Evolutionary conservation across 2,329 filamentous ascomycete genomes (phyloP).

Genomic region (Sphaerulina populicola): DNA sequence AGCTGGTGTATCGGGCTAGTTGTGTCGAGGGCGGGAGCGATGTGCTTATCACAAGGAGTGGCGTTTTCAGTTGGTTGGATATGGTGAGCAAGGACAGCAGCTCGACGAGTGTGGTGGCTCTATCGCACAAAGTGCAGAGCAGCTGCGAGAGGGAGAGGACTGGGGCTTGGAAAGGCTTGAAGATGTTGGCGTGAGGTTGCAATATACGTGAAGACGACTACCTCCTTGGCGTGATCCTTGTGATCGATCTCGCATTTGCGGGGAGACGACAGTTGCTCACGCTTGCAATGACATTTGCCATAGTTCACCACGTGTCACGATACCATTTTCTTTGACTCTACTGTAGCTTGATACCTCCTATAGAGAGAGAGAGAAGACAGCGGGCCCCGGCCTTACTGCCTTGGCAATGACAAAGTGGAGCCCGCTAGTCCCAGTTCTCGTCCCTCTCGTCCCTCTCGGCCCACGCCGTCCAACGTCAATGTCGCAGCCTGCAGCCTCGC

Average conservation of each 20-base stretch:
- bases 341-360: too few species aligned
- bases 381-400: neutral
- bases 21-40: constrained; percentile 64
- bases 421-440: neutral
- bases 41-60: constrained; percentile 70
- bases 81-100: constrained; percentile 42
- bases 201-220: neutral
- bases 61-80: constrained; percentile 66
- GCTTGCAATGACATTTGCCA: too few species aligned
- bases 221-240: neutral
- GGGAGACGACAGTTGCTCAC: too few species aligned
- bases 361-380: too few species aligned
- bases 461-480: neutral
- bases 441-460: neutral
- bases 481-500: constrained; percentile 3
- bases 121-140: constrained; percentile 54
- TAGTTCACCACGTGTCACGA: neutral
- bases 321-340: too few species aligned
- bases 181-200: neutral
- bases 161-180: constrained; percentile 51
- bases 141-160: constrained; percentile 61
- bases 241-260: neutral
- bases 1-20: constrained; percentile 57
- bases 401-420: constrained; percentile 2
- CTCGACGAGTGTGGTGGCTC: constrained; percentile 39